Conservation (phyloP, 1,284 basidiomycete genomes). For the Malassezia vespertilionis region DNA sequence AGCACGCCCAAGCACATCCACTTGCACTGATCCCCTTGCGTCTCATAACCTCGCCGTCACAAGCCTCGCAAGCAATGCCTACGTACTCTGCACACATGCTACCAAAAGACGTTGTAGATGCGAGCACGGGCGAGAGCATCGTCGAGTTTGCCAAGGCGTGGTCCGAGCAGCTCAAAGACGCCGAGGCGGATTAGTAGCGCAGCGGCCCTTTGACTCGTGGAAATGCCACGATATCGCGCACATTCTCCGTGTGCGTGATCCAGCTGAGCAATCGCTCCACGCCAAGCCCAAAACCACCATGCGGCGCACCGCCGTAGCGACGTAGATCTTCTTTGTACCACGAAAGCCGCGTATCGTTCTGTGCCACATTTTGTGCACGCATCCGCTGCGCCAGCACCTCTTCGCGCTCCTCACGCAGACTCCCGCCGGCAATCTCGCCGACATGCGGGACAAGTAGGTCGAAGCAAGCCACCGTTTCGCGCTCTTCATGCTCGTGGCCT, state of each 20-base stretch:
- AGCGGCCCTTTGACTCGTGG: conserved; percentile 29
- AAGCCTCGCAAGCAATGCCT: conserved; percentile 19
- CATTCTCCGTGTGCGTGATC: conserved; percentile 34
- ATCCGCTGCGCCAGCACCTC: conserved; percentile 34
- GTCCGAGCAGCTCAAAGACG: conserved; percentile 55
- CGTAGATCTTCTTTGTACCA: conserved; percentile 41
- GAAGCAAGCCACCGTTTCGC: conserved; percentile 76
- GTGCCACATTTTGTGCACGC: conserved; percentile 2
- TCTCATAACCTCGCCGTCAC: conserved; percentile 17
- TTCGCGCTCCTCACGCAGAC: conserved; percentile 73
- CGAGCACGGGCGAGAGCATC: conserved; percentile 64
- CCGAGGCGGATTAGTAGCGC: conserved; percentile 45
- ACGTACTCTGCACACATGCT: conserved; percentile 79
- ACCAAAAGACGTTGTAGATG: conserved; percentile 69
- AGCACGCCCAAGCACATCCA: conserved; percentile 19
- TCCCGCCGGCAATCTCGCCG: conserved; percentile 86
- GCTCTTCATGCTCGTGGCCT: conserved; percentile 18
- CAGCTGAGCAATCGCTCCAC: conserved; percentile 39
- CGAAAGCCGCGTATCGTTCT: conserved; percentile 1
- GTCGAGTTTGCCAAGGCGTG: conserved; percentile 61
- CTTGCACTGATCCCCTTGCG: conserved; percentile 45
- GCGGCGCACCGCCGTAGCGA: conserved; percentile 29
- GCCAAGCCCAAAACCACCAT: conserved; percentile 43
- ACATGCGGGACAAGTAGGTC: conserved; percentile 78
- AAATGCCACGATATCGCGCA: conserved; percentile 39